Evolutionary conservation across 2,329 filamentous ascomycete genomes (phyloP), one percentile per base, ranked within the genome.

Genomic region (Alternaria rosae): DNA sequence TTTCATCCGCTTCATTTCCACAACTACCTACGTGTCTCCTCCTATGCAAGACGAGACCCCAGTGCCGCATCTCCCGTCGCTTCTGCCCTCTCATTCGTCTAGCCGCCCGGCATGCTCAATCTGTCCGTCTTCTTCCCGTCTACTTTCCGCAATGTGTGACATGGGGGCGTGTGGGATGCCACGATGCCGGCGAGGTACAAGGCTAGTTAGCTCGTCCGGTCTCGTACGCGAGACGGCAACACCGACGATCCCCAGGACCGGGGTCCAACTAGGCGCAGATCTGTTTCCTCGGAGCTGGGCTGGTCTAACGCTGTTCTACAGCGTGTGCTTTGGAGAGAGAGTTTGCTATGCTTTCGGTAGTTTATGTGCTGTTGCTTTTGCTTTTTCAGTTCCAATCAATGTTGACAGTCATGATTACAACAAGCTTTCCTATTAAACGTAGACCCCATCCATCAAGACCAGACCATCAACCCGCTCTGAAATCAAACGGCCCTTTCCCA

Each of bases 71-170:
- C 61, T 44, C 54, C n/a, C 13, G 21, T 30, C 52, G n/a, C 50
- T 56, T 65, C 53, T 45, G 17, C 26, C 32, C 20, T 23, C 57
- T 26, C 28, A 68, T 66, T 70, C 64, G 64, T 47, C 54, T 20
- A 55, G n/a, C 21, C 12, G 47, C 25, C 15, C 23, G 13, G n/a
- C 41, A 48, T 54, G 65, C 63, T 57, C 61, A 57, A 64, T 66
- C 50, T 57, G 58, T 38, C 30, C 26, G 9, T 43, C 28, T 42
- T 44, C 47, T 57, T 50, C 30, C 32, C 44, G 32, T 54, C 44
- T 28, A 56, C 56, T 26, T 44, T 44, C 13, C 32, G 21, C 51
- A 21, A 20, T 57, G 21, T 42, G 62, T 62, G 62, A 60, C 62
- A 62, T 57, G 52, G 30, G 30, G 52, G 54, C 44, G 43, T 52